phyloP scores from a whole-genome alignment of 352 stramenopile species.

The Pythium coloratum region DNA sequence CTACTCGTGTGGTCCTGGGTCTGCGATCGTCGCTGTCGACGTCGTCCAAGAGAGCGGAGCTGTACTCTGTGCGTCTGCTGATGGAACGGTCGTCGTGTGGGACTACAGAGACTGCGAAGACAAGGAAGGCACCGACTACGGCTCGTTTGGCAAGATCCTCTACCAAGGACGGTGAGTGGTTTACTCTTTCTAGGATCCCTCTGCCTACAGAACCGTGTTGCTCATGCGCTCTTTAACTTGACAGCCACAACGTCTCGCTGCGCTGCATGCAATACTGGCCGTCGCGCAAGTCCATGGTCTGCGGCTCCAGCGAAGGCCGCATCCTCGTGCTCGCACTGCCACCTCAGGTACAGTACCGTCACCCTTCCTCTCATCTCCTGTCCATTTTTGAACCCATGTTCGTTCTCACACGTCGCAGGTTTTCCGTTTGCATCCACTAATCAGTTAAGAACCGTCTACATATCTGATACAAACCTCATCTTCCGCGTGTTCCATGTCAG shows the following conservation, averaged over 20 bases:
- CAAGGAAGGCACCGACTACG: slow-evolving; percentile 33
- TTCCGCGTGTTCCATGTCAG: background rate
- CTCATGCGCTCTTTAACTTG: background rate
- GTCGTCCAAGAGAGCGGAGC: slow-evolving; percentile 36
- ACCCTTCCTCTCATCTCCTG: too few relatives aligned
- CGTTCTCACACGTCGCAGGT: background rate
- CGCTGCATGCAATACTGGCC: slow-evolving; percentile 28
- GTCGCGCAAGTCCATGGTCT: slow-evolving; percentile 14
- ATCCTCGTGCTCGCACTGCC: slow-evolving; percentile 25
- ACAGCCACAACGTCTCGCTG: slow-evolving; percentile 16
- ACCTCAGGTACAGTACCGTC: background rate
- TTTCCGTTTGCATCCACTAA: background rate
- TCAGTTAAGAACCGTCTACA: background rate
- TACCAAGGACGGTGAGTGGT: slow-evolving; percentile 39
- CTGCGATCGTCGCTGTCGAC: slow-evolving; percentile 57
- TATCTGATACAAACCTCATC: background rate
- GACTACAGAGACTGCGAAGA: slow-evolving; percentile 52
- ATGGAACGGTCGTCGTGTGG: slow-evolving; percentile 64
- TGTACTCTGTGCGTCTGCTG: slow-evolving; percentile 46
- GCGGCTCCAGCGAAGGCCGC: slow-evolving; percentile 21
- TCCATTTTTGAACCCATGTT: background rate
- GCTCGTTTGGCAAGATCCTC: slow-evolving; percentile 48
- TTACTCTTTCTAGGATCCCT: background rate
- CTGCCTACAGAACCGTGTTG: background rate
- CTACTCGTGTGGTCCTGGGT: slow-evolving; percentile 37